phyloP scores from a whole-genome alignment of 768 basidiomycete genomes.

The Nevesoporus exiguus region DNA sequence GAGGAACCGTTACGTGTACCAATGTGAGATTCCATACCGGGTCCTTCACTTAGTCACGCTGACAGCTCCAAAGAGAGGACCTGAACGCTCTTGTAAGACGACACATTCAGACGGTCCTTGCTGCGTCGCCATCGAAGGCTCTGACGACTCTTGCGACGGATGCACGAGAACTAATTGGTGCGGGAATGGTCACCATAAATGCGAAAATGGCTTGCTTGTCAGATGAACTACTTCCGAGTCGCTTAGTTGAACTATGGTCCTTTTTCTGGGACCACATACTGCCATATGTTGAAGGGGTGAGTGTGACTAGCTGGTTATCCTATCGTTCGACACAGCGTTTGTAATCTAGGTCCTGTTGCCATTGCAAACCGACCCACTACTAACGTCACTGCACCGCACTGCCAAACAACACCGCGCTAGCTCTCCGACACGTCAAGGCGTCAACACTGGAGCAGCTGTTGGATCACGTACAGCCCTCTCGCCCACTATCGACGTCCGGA shows the following conservation, averaged over 20 bases:
- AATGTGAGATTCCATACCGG: conserved; percentile 50
- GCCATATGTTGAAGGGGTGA: conserved; percentile 83
- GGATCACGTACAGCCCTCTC: conserved; percentile 30
- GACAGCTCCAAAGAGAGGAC: conserved; percentile 62
- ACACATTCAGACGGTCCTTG: conserved; percentile 72
- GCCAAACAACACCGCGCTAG: conserved; percentile 53
- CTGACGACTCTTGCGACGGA: conserved; percentile 72
- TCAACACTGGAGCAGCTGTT: conserved; percentile 37
- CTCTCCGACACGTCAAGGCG: conserved; percentile 49
- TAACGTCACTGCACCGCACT: conserved; percentile 66
- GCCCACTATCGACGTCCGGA: conserved; percentile 73
- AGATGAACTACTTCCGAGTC: conserved; percentile 70
- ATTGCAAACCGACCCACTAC: conserved; percentile 55
- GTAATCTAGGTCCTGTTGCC: conserved; percentile 54
- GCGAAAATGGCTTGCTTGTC: conserved; percentile 75
- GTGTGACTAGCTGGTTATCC: conserved; percentile 23
- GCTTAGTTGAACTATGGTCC: conserved; percentile 85
- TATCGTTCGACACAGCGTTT: conserved; percentile 14
- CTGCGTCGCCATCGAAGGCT: conserved; percentile 71
- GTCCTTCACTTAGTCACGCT: background rate
- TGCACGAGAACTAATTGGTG: conserved; percentile 75
- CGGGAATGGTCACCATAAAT: conserved; percentile 91
- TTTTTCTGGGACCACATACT: conserved; percentile 93
- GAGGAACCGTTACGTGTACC: conserved; percentile 82
- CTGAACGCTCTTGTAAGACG: conserved; percentile 77